Evolutionary conservation across 2,329 filamentous ascomycete genomes (phyloP), one percentile per base, ranked within the genome.

Genomic region (Mariannaea elegans): DNA sequence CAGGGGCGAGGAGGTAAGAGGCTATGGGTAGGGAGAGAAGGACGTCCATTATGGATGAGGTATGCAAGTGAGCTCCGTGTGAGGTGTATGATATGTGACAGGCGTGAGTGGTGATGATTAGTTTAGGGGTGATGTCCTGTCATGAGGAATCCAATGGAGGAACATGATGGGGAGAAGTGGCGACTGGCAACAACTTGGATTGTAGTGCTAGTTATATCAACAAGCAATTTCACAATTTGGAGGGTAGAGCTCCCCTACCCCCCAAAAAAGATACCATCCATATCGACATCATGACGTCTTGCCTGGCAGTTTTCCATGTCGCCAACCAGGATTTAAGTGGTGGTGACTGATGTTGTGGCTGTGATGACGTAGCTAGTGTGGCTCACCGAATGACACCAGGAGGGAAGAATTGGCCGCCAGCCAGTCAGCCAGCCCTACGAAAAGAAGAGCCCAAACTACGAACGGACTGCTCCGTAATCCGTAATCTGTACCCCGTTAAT

Each of bases 11-110:
- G 68, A 91, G 81, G 70, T 89, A 90, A 24, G 89, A 90, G 38
- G 92, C 77, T 64, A 92, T 84, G 1, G 91, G 91, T 34, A 94
- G 82, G 2, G 90, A 91, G 57, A 94, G 80, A 47, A 94, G 80
- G 21, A 91, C 76, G 70, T 90, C 87, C 82, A 91, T 87, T 24
- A 60, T 73, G 65, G 58, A 10, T 18, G 4, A 23, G 44, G 13
- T 7, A 36, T 24, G 36, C n/a, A n/a, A n/a, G n/a, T n/a, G n/a
- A n/a, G n/a, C n/a, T n/a, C n/a, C n/a, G n/a, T 45, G 53, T 67
- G 50, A 13, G 31, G 13, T 41, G 21, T 18, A 31, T 2, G 27
- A n/a, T n/a, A n/a, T 53, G 49, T 18, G 50, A 39, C 39, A 27
- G 49, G 19, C 54, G 51, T 19, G 27, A 29, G 21, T 45, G 14